phyloP scores from a whole-genome alignment of 805 yeast genomes.

The Pichia exigua region DNA sequence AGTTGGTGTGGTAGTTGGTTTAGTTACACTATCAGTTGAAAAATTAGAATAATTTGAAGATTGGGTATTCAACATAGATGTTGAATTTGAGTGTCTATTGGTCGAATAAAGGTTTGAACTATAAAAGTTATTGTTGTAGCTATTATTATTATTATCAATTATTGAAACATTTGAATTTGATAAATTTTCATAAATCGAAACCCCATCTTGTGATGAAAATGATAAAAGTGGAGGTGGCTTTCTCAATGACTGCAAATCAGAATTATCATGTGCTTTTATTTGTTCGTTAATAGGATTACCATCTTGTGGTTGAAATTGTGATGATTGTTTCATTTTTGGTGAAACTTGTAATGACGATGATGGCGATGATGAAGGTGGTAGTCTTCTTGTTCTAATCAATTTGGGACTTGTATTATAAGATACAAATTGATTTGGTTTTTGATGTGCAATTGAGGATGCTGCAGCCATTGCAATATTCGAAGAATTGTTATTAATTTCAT shows the following conservation, averaged over 20 bases:
- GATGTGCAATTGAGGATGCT: conserved; percentile 29
- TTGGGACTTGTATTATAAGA: conserved; percentile 9
- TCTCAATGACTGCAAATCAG: not conserved
- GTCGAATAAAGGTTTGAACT: not conserved
- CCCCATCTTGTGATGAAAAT: not conserved
- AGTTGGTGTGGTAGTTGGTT: not conserved
- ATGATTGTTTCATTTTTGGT: not conserved
- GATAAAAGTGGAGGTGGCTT: conserved; percentile 14
- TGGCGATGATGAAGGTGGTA: not conserved
- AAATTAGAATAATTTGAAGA: not conserved
- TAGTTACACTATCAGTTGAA: not conserved
- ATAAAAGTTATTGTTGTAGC: not conserved
- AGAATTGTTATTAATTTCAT: conserved; percentile 22
- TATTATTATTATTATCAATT: not conserved
- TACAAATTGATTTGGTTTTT: conserved; percentile 23
- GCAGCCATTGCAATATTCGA: conserved; percentile 30
- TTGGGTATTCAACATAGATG: not conserved
- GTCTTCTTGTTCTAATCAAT: not conserved
- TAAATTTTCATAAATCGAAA: not conserved
- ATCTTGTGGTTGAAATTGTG: not conserved
- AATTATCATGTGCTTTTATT: not conserved
- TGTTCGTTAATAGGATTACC: not conserved
- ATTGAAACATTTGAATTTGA: not conserved
- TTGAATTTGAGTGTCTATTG: not conserved
- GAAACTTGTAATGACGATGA: not conserved